Percentiles rank a stretch among this genome's conserved stretches.
Conservation (phyloP, 2,329 filamentous ascomycete genomes). For the Cladophialophora chaetospira region DNA sequence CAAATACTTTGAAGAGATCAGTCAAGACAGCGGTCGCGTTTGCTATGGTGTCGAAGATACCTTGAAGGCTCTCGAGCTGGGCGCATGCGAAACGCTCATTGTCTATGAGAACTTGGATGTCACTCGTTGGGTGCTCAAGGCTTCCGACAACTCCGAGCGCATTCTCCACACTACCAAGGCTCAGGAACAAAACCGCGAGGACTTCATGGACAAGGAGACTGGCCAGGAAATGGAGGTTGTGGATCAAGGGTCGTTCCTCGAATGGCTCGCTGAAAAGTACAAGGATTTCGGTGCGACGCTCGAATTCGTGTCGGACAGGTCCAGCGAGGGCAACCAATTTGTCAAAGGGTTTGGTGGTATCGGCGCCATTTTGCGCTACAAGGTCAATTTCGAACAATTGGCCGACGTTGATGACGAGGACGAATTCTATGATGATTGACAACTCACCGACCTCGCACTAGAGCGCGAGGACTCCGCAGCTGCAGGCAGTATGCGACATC, state of each 20-base stretch:
- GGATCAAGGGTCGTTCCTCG: slow-evolving; percentile 88
- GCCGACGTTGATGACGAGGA: slow-evolving; percentile 84
- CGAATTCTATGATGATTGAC: slow-evolving; percentile 76
- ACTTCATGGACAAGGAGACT: slow-evolving; percentile 94
- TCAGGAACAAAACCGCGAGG: slow-evolving; percentile 75
- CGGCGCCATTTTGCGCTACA: slow-evolving; percentile 95
- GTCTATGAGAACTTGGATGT: slow-evolving; percentile 97
- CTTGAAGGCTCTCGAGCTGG: slow-evolving; percentile 91
- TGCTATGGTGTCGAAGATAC: slow-evolving; percentile 99
- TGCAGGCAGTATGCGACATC: slow-evolving; percentile 51
- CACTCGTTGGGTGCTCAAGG: slow-evolving; percentile 86
- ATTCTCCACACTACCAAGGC: slow-evolving; percentile 86
- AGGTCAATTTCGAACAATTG: slow-evolving; percentile 99
- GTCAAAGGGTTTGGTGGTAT: slow-evolving; percentile 99
- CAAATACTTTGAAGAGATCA: slow-evolving; percentile 98
- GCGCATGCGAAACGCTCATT: slow-evolving; percentile 90
- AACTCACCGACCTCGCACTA: slow-evolving; percentile 29
- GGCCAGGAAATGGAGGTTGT: slow-evolving; percentile 96
- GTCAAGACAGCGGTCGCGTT: slow-evolving; percentile 92
- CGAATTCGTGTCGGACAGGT: slow-evolving; percentile 96
- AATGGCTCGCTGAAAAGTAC: slow-evolving; percentile 99
- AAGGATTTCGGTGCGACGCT: slow-evolving; percentile 94
- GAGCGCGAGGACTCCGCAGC: slow-evolving; percentile 73
- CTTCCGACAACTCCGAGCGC: slow-evolving; percentile 69
- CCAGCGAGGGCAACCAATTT: slow-evolving; percentile 98